These are phyloP conservation scores for Rhazya stricta DNA, from an alignment of 257 asterid species.

Conservation along the genomic window DNA sequence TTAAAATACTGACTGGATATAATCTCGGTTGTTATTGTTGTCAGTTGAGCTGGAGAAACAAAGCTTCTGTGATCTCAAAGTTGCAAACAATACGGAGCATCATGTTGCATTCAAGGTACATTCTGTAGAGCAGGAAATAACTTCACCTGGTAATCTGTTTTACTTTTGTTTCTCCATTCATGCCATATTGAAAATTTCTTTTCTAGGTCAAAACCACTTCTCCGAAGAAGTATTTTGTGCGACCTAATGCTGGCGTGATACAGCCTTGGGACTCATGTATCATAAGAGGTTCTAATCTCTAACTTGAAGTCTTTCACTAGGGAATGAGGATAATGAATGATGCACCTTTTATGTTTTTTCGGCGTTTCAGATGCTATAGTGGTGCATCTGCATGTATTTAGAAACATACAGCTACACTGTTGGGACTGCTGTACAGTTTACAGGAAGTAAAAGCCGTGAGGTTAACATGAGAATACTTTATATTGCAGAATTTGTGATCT, in stretches of 20 bases:
- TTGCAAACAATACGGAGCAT: conserved; percentile 63
- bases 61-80: conserved; percentile 76
- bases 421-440: background rate
- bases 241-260: conserved; percentile 74
- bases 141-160: background rate
- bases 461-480: background rate
- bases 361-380: background rate
- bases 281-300: conserved; percentile 56
- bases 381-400: background rate
- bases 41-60: conserved; percentile 81
- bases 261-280: conserved; percentile 66
- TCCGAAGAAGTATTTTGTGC: conserved; percentile 79
- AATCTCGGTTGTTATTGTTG: conserved; percentile 6
- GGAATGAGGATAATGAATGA: background rate
- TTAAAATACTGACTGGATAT: background rate
- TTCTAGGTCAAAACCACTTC: conserved; percentile 81
- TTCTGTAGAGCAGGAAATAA: background rate
- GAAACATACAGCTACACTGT: background rate
- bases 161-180: background rate
- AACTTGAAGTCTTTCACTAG: conserved; percentile 7
- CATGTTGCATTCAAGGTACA: conserved; percentile 81
- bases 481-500: background rate
- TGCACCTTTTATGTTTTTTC: background rate
- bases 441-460: background rate
- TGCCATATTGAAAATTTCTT: background rate